Percentiles rank a stretch among this genome's conserved stretches.
Conservation (phyloP, 441 rosid genomes). For the Syzygium syzygioides region DNA sequence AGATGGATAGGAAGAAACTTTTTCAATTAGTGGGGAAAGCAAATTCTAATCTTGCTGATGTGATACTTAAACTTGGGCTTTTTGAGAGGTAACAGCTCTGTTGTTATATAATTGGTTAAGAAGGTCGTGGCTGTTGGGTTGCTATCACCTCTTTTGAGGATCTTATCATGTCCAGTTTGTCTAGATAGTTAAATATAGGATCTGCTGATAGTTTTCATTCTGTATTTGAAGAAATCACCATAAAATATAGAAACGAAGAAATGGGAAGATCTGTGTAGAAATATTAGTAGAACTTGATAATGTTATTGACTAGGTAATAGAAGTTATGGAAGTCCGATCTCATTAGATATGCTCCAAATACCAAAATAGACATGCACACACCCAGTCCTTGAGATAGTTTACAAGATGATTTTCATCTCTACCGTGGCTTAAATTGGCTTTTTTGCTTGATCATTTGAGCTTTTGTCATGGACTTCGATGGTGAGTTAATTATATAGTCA, state of each 20-base stretch:
- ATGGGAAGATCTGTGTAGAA: neutral
- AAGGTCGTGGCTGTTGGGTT: neutral
- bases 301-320: neutral
- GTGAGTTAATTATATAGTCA: neutral
- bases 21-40: constrained; percentile 95
- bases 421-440: neutral
- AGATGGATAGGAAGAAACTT: constrained; percentile 90
- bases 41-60: constrained; percentile 91
- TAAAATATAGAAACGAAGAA: neutral
- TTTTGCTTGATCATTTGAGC: neutral
- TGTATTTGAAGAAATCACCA: neutral
- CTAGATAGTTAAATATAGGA: neutral
- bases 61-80: constrained; percentile 91
- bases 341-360: neutral
- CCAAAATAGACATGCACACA: neutral
- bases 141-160: neutral
- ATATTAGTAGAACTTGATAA: neutral
- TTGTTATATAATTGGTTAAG: neutral
- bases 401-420: neutral
- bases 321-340: neutral
- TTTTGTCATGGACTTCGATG: neutral
- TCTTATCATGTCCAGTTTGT: neutral
- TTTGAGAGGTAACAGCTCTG: constrained; percentile 73
- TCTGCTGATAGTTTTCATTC: neutral
- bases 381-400: neutral